These are phyloP conservation scores for Chlorophyllum brunneum DNA, from an alignment of 768 basidiomycete genomes.

Conservation along the genomic window DNA sequence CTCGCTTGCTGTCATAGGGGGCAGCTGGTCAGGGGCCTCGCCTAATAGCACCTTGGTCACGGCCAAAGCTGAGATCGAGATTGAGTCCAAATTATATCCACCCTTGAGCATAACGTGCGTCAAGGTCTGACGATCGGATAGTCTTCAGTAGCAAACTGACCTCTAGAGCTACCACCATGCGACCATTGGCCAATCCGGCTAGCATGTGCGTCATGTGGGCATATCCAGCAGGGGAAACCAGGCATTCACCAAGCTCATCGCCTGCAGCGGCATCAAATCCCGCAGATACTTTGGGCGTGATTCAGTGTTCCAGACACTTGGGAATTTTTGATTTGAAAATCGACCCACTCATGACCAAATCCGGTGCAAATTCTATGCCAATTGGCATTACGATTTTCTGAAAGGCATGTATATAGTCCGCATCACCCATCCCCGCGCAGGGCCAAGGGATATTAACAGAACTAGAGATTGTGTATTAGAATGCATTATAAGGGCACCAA, in stretches of 20 bases:
- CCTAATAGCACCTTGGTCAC: constrained; percentile 89
- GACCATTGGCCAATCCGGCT: constrained; percentile 80
- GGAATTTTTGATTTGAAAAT: not conserved
- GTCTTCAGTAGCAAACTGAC: constrained; percentile 37
- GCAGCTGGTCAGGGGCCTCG: constrained; percentile 74
- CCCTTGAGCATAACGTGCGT: constrained; percentile 51
- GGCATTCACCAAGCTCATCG: constrained; percentile 87
- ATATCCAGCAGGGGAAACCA: constrained; percentile 88
- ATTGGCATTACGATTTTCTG: constrained; percentile 96
- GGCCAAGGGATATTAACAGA: constrained; percentile 98
- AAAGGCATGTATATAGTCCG: constrained; percentile 96
- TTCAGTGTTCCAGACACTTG: not conserved
- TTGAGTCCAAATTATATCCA: constrained; percentile 90
- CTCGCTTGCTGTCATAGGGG: constrained; percentile 71
- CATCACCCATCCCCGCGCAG: constrained; percentile 80
- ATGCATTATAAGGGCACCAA: not conserved
- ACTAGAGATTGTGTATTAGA: constrained; percentile 34
- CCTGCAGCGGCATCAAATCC: constrained; percentile 97
- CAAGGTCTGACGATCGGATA: not conserved
- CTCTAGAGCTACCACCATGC: constrained; percentile 90
- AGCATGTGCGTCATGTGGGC: constrained; percentile 99
- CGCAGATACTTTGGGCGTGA: constrained; percentile 87
- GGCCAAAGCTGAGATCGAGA: constrained; percentile 82
- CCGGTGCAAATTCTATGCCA: constrained; percentile 93
- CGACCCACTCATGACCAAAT: constrained; percentile 87